Evolutionary conservation across 768 basidiomycete genomes (phyloP), one percentile per base, ranked within the genome.

Genomic region (Megacollybia marginata): DNA sequence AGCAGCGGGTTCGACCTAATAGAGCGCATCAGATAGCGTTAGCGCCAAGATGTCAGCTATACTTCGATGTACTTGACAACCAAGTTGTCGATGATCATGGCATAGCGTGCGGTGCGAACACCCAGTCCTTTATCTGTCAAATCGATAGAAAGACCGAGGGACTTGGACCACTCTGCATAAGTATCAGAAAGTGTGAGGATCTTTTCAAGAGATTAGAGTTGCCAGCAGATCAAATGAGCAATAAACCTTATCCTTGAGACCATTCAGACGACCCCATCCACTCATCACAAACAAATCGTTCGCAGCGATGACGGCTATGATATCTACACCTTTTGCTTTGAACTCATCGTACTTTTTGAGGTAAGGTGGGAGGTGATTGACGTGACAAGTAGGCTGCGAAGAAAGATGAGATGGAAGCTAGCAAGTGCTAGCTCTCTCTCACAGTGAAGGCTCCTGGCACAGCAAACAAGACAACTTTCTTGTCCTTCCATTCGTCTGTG

Each of bases 401-500:
- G 57, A 76, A 79, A 33, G 66, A 67, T 23, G 71, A 74, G 36
- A 76, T 63, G 61, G 75, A 71, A 42, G 33, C 20, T 46, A 19
- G 23, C 60, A 67, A 63, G 53, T 63, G 55, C 51, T 73, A 70
- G 59, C 69, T 28, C 2, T 2, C 44, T 52, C 82, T 52, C 54
- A 88, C 87, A 13, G 87, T 87, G 70, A 89, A 88, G 13, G 87
- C 85, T 43, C 88, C 88, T 15, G 88, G 88, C 33, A 89, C 85
- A 50, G 85, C 71, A 62, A 91, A 75, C 47, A 90, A 59, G 34
- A 90, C 83, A 47, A 91, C 85, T 62, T 85, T 87, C 72, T 91
- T 91, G 59, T 82, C 83, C 64, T 83, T 83, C 85, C 85, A 89
- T 44, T 76, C 72, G 51, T 80, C 69, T 23, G 79, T 86, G 43